A percentile compares a stretch with the other conserved stretches of the same genome.
Evolutionary conservation across 2,329 filamentous ascomycete genomes (phyloP).

Genomic region (Passalora sequoiae): DNA sequence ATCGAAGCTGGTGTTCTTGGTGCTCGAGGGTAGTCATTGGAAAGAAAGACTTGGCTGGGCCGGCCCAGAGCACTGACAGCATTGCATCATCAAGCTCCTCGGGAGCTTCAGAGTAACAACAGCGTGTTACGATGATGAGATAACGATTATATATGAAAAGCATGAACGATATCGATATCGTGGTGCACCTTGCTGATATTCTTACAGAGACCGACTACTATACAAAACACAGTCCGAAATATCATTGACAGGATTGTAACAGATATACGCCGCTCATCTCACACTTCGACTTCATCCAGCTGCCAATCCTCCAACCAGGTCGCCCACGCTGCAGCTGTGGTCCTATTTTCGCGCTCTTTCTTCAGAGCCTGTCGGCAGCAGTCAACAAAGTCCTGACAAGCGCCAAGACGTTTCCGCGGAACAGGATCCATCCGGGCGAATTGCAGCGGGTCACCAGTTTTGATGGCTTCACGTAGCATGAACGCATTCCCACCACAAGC

Average conservation of each 20-base stretch:
- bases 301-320: constrained; percentile 28
- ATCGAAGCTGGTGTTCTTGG: constrained; percentile 89
- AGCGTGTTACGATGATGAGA: neutral
- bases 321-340: constrained; percentile 29
- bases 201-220: no score
- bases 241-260: no score
- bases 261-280: no score
- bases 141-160: neutral
- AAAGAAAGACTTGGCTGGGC: constrained; percentile 27
- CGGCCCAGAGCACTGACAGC: constrained; percentile 24
- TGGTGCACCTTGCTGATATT: neutral
- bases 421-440: constrained; percentile 38
- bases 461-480: constrained; percentile 42
- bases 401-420: constrained; percentile 28
- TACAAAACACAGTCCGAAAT: no score
- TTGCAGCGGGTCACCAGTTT: constrained; percentile 38
- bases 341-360: constrained; percentile 32
- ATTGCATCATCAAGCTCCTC: constrained; percentile 23
- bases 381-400: constrained; percentile 32
- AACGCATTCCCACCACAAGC: constrained; percentile 38
- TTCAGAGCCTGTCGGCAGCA: constrained; percentile 39
- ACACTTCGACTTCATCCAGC: no score
- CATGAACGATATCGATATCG: neutral
- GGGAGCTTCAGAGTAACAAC: neutral
- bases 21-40: constrained; percentile 55